A percentile compares a stretch with the other conserved stretches of the same genome.
phyloP scores from a whole-genome alignment of 2,329 filamentous ascomycete species.

The Grosmannia penicillata region DNA sequence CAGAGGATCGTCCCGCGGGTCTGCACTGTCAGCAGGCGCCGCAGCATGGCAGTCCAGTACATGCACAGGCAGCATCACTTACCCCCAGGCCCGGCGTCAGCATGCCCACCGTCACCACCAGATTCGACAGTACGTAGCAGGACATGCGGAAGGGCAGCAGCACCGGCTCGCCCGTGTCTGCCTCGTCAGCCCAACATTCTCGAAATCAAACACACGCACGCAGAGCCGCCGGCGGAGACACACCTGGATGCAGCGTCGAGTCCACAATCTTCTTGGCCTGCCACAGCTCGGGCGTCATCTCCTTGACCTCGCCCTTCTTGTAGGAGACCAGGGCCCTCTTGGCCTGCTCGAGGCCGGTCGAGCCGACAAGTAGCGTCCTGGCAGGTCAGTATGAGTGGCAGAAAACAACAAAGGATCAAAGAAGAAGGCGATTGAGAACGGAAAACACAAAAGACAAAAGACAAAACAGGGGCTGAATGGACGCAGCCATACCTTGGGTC shows the following conservation, averaged over 20 bases:
- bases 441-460: too few relatives aligned
- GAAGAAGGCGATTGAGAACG: too few relatives aligned
- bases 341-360: conserved; percentile 66
- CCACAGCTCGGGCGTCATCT: conserved; percentile 89
- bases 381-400: neutral
- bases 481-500: conserved; percentile 64
- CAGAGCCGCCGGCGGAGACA: conserved; percentile 10
- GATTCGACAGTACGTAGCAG: conserved; percentile 80
- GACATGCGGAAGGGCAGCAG: conserved; percentile 97
- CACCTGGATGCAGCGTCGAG: conserved; percentile 89
- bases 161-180: conserved; percentile 85
- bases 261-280: conserved; percentile 93
- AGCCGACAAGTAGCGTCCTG: conserved; percentile 76
- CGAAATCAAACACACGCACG: neutral
- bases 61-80: too few relatives aligned
- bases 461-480: too few relatives aligned
- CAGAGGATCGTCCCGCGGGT: conserved; percentile 78
- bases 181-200: neutral
- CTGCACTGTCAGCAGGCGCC: conserved; percentile 23
- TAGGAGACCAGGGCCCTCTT: conserved; percentile 72
- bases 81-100: conserved; percentile 74
- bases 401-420: too few relatives aligned
- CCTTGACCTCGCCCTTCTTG: conserved; percentile 64
- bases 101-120: conserved; percentile 94
- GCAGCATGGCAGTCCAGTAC: too few relatives aligned